Conservation (phyloP, 2,329 filamentous ascomycete genomes). For the Ambrosiella cleistominuta region DNA sequence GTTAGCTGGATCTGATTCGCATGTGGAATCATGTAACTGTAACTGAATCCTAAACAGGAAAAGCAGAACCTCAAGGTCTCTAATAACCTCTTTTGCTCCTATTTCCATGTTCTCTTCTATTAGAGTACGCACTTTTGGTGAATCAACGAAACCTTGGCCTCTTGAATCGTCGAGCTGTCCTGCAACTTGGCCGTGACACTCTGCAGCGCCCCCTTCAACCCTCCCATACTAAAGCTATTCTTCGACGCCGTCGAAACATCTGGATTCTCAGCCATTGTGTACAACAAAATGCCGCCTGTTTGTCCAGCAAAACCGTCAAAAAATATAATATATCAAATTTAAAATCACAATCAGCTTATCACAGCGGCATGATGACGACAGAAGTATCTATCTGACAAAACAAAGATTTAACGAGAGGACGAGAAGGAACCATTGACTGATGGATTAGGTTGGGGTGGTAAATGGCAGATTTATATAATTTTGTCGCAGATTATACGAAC, state of each 20-base stretch:
- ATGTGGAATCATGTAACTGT: too few relatives aligned
- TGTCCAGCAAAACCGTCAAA: too few relatives aligned
- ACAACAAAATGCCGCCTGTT: not conserved
- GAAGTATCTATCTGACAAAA: too few relatives aligned
- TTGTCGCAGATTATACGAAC: too few relatives aligned
- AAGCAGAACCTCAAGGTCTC: not conserved
- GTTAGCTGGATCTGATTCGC: not conserved
- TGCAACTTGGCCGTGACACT: conserved; percentile 8
- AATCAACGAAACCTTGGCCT: conserved; percentile 32
- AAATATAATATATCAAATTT: too few relatives aligned
- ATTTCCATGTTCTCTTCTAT: not conserved
- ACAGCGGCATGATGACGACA: too few relatives aligned
- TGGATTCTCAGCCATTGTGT: conserved; percentile 2
- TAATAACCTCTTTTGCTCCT: not conserved
- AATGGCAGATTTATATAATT: too few relatives aligned
- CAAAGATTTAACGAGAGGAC: too few relatives aligned
- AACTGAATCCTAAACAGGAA: not conserved
- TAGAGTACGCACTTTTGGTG: conserved; percentile 36
- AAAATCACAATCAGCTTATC: too few relatives aligned
- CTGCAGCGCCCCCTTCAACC: conserved; percentile 7
- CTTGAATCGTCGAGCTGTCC: conserved; percentile 8
- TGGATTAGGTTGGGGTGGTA: too few relatives aligned
- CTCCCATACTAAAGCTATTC: conserved; percentile 11
- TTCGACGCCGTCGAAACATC: conserved; percentile 4
- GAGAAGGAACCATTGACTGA: too few relatives aligned